Percentiles rank a stretch among this genome's conserved stretches.
phyloP scores from a whole-genome alignment of 2,329 filamentous ascomycete species.

The Epichloe festucae region DNA sequence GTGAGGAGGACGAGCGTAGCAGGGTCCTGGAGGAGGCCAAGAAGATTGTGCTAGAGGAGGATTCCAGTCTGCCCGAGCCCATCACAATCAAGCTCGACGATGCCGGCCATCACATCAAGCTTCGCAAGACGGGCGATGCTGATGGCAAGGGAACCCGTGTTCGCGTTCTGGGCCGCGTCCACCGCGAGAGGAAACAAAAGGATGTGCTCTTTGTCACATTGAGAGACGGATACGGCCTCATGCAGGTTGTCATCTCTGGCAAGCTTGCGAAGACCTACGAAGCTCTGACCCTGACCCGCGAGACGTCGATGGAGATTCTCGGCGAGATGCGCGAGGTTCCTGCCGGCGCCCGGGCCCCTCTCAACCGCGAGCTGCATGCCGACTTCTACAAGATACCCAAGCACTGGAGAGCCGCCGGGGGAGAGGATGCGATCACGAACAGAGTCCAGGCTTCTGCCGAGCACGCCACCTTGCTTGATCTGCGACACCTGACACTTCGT shows the following conservation, averaged over 20 bases:
- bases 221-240: slow-evolving; percentile 54
- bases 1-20: slow-evolving; percentile 11
- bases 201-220: slow-evolving; percentile 79
- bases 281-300: slow-evolving; percentile 69
- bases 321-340: slow-evolving; percentile 78
- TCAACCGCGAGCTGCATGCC: slow-evolving; percentile 77
- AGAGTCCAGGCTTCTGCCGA: slow-evolving; percentile 44
- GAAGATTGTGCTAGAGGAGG: slow-evolving; percentile 57
- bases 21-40: slow-evolving; percentile 57
- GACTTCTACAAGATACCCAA: slow-evolving; percentile 78
- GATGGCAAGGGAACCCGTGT: slow-evolving; percentile 57
- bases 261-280: slow-evolving; percentile 86
- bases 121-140: slow-evolving; percentile 23
- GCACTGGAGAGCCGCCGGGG: slow-evolving; percentile 54
- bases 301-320: slow-evolving; percentile 73
- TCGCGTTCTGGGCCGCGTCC: slow-evolving; percentile 68
- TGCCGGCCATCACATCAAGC: slow-evolving; percentile 16
- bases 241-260: slow-evolving; percentile 41
- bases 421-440: slow-evolving; percentile 87
- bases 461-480: slow-evolving; percentile 53
- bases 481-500: slow-evolving; percentile 73
- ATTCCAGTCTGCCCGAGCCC: slow-evolving; percentile 57
- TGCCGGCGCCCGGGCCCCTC: slow-evolving; percentile 62
- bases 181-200: slow-evolving; percentile 70
- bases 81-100: slow-evolving; percentile 53